These are phyloP conservation scores for Elymus sibiricus DNA, from an alignment of 176 grass and related monocot genomes.

Conservation along the genomic window DNA sequence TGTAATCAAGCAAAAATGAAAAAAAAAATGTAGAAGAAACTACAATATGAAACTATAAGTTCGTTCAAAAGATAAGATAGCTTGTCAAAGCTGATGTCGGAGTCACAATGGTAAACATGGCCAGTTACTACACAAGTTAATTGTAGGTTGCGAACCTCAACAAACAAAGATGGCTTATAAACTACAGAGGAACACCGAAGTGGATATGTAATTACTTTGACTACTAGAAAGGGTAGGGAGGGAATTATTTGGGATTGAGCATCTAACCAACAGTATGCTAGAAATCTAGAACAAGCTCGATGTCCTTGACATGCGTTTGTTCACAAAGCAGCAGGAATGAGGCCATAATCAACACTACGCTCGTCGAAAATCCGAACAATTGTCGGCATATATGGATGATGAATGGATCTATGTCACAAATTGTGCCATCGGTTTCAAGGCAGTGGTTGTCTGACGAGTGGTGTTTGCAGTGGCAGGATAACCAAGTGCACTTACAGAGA, in stretches of 20 bases:
- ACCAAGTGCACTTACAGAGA: slow-evolving; percentile 53
- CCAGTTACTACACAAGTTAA: background rate
- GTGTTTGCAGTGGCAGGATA: background rate
- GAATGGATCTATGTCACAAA: background rate
- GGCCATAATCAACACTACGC: background rate
- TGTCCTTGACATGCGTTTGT: background rate
- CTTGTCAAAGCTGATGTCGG: background rate
- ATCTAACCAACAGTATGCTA: background rate
- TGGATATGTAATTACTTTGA: background rate
- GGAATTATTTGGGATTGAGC: background rate
- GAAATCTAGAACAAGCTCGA: background rate
- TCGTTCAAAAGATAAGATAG: background rate
- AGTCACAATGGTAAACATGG: background rate
- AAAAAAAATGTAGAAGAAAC: background rate
- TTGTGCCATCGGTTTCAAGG: background rate
- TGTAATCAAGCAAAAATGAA: background rate
- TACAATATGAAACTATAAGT: background rate
- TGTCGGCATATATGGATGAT: background rate
- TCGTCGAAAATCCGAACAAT: background rate
- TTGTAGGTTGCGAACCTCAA: background rate
- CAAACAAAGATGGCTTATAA: background rate
- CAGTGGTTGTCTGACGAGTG: background rate
- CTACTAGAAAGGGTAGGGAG: background rate
- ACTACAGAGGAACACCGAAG: background rate
- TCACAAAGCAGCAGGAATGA: background rate